Base-by-base conservation (phyloP, 2,329 filamentous ascomycete genomes). In the Xylariaceae sp. region DNA sequence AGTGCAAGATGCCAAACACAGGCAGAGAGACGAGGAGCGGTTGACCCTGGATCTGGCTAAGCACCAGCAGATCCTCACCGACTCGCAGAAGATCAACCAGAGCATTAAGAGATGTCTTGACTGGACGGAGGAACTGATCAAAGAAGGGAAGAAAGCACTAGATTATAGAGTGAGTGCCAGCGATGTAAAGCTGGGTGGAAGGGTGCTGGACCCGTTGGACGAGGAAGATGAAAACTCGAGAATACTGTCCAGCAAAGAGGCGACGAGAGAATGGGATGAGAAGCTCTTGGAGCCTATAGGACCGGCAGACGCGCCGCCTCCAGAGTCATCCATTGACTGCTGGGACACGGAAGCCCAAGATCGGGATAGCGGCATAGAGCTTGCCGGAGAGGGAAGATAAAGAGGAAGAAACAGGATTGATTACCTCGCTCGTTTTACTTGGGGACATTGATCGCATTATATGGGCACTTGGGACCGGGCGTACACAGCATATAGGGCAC, bases 11-110 rank as follows among this genome's bases (percentile, higher is more conserved):
- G 43, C 69, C 54, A 52, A 71, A 54, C 69, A 85, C 45, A 74
- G 80, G n/a, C 74, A 78, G 34, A 76, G 76, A 37, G 90, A 97
- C 49, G 88, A 95, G 59, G 83, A 83, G 50, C 78, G 87, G 19
- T 70, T 97, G n/a, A 78, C 84, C 51, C 72, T 88, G 4, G 92
- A 98, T 61, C 72, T 98, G 1, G 76, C 81, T 3, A 90, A 89
- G 57, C 92, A 98, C 59, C 86, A 88, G 50, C 84, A 95, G 55
- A 70, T 97, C 1, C 75, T 98, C 7, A 70, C 88, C 27, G 89
- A 95, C 59, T 92, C 85, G 50, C 88, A 96, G 56, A 94, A 88
- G 66, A 88, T 97, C 71, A 97, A 96, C 58, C 86, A 94, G 60
- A 94, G 86, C 59, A 74, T 98, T 31, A 94, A 88, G 61, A 76